Conservation (phyloP, 352 stramenopile species). For the Pythium catenulatum region DNA sequence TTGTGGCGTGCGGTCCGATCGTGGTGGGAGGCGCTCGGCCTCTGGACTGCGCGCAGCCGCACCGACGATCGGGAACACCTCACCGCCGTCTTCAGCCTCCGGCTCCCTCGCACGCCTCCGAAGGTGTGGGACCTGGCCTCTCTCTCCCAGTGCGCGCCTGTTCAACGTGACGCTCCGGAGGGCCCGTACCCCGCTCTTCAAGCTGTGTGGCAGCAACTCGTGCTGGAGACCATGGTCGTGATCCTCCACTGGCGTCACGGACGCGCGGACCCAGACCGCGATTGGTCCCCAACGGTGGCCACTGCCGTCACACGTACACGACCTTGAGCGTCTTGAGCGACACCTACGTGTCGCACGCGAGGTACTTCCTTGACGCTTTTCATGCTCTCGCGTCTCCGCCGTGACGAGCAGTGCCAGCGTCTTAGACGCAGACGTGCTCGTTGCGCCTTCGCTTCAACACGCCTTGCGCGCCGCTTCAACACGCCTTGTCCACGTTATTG, state of each 20-base stretch:
- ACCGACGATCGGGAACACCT: background rate
- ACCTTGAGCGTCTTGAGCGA: constrained; percentile 77
- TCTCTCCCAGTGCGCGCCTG: constrained; percentile 11
- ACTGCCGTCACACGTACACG: too few species aligned
- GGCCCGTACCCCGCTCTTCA: constrained; percentile 1
- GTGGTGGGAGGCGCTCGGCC: background rate
- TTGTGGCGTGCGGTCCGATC: background rate
- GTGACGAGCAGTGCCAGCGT: too few species aligned
- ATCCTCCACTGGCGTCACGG: background rate
- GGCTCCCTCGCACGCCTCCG: background rate
- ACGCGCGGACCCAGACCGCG: background rate
- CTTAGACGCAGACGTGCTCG: constrained; percentile 13
- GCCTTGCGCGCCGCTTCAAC: too few species aligned
- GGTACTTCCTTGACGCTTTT: constrained; percentile 78
- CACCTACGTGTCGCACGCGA: constrained; percentile 86
- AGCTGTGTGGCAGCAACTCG: background rate
- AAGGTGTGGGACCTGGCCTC: background rate
- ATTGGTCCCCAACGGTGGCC: background rate
- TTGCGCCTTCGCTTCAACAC: constrained; percentile 1
- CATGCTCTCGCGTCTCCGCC: constrained; percentile 75
- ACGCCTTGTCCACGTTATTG: too few species aligned
- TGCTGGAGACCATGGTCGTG: background rate
- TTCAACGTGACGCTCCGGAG: background rate
- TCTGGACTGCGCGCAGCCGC: background rate
- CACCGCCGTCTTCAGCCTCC: constrained; percentile 17